phyloP scores from a whole-genome alignment of 306 rosid species.

The Dryas octopetala region DNA sequence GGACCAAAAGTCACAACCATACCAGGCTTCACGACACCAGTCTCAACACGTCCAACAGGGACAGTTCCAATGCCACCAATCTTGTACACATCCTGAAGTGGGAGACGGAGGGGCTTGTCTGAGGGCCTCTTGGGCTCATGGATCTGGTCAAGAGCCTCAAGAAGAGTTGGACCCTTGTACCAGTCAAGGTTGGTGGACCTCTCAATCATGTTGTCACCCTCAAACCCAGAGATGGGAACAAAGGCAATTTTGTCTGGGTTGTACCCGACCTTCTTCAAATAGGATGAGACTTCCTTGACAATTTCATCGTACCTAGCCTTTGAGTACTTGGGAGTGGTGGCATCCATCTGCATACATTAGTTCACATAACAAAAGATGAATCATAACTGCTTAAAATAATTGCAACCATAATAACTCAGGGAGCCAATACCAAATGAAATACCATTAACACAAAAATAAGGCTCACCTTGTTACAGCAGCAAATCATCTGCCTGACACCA shows the following conservation, averaged over 20 bases:
- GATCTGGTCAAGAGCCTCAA: conserved; percentile 31
- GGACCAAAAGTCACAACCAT: conserved; percentile 40
- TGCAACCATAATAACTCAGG: neutral
- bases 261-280: conserved; percentile 42
- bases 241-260: conserved; percentile 40
- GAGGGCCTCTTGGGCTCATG: conserved; percentile 34
- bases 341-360: conserved; percentile 28
- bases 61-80: conserved; percentile 45
- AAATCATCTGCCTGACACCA: conserved; percentile 45
- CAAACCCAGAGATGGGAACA: conserved; percentile 41
- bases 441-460: neutral
- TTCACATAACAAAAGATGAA: neutral
- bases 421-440: neutral
- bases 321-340: conserved; percentile 42
- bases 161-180: conserved; percentile 43
- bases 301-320: conserved; percentile 42
- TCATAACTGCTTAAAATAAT: no score
- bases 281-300: conserved; percentile 39
- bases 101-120: no score
- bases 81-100: conserved; percentile 47
- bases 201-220: conserved; percentile 47
- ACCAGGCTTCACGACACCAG: conserved; percentile 38
- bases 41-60: conserved; percentile 42
- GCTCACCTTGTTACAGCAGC: conserved; percentile 39
- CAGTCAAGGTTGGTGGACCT: conserved; percentile 43